These are phyloP conservation scores for Rhodofomes roseus DNA, from an alignment of 1,284 basidiomycete species.

Conservation along the genomic window DNA sequence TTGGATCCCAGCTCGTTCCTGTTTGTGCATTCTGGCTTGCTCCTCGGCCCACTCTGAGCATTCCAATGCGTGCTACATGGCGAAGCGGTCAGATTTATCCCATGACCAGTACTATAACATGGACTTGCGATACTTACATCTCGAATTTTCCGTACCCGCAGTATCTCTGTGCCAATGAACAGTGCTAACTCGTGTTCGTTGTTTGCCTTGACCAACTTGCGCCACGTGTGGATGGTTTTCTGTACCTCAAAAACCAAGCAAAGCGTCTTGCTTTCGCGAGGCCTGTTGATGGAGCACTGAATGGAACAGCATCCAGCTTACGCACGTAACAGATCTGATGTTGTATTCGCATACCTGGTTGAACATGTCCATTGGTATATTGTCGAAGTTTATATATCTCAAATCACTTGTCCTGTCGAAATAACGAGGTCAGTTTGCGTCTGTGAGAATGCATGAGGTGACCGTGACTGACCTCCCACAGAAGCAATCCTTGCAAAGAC, in stretches of 20 bases:
- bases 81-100: too few relatives aligned
- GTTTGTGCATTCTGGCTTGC: not conserved
- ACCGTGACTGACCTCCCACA: too few relatives aligned
- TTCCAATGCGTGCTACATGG: not conserved
- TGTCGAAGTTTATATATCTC: not conserved
- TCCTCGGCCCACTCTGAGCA: not conserved
- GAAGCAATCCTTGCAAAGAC: too few relatives aligned
- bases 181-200: not conserved
- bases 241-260: not conserved
- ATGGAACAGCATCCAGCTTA: not conserved
- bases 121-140: too few relatives aligned
- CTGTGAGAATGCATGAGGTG: too few relatives aligned
- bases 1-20: not conserved
- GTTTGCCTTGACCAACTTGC: not conserved
- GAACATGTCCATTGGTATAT: not conserved
- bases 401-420: not conserved
- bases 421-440: not conserved
- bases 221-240: not conserved
- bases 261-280: not conserved
- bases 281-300: not conserved
- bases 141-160: not conserved
- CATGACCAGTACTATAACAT: too few relatives aligned
- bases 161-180: not conserved
- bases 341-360: not conserved
- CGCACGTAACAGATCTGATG: not conserved